A percentile compares a stretch with the other conserved stretches of the same genome.
phyloP scores from a whole-genome alignment of 257 asterid species.

The Solanum pinnatisectum region DNA sequence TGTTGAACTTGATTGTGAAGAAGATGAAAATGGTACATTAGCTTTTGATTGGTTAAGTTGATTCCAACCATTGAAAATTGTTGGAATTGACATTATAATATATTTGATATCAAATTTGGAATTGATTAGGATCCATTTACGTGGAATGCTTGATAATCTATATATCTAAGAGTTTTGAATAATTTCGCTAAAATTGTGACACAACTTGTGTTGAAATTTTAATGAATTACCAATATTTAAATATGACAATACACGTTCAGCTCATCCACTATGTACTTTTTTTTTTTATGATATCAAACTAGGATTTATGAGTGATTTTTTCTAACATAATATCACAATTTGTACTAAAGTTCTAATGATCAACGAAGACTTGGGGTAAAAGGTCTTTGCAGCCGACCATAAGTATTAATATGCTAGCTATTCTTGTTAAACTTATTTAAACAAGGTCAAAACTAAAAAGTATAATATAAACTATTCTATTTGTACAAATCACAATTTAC shows the following conservation, averaged over 20 bases:
- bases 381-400: background rate
- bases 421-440: background rate
- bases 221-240: fast-evolving
- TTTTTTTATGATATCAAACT: background rate
- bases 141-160: background rate
- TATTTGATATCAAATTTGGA: background rate
- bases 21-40: background rate
- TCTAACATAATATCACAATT: background rate
- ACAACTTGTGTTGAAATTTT: background rate
- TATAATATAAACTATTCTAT: background rate
- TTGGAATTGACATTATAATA: background rate
- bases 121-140: background rate
- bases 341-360: background rate
- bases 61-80: background rate
- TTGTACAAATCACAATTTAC: background rate
- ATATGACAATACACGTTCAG: fast-evolving
- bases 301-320: background rate
- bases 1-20: background rate
- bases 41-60: background rate
- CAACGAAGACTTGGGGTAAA: background rate
- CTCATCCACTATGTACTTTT: background rate
- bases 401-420: background rate
- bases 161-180: background rate
- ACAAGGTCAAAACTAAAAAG: background rate
- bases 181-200: background rate